Conservation (phyloP, 2,329 filamentous ascomycete genomes). For the Knufia fluminis region DNA sequence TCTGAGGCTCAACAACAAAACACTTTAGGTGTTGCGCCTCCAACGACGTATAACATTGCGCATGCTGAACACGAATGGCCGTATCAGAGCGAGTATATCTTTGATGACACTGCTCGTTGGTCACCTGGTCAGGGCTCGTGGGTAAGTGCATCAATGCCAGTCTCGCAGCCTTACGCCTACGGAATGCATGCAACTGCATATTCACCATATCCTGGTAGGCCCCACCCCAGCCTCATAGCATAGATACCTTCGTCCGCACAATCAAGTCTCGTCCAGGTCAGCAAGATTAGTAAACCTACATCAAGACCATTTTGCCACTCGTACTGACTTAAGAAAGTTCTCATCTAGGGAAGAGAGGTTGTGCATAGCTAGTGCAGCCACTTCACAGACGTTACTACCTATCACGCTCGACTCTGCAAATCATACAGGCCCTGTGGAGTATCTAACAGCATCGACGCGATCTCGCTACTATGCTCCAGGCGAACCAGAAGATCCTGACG, state of each 20-base stretch:
- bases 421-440: neutral
- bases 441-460: neutral
- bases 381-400: neutral
- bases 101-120: neutral
- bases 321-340: slow-evolving; percentile 4
- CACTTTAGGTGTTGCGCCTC: too few relatives aligned
- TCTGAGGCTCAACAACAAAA: neutral
- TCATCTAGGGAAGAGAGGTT: slow-evolving; percentile 1
- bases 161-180: neutral
- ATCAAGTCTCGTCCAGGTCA: neutral
- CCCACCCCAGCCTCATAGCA: slow-evolving; percentile 1
- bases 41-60: neutral
- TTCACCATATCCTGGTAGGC: slow-evolving; percentile 3
- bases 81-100: neutral
- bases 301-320: slow-evolving; percentile 1
- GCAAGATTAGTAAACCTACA: neutral
- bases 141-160: neutral
- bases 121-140: slow-evolving; percentile 1
- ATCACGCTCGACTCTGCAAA: neutral
- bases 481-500: slow-evolving; percentile 47
- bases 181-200: neutral
- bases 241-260: neutral
- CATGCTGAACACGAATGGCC: neutral
- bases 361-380: neutral
- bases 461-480: slow-evolving; percentile 27